Evolutionary conservation across 2,329 filamentous ascomycete species (phyloP).

Genomic region (Verticillium albo-atrum): DNA sequence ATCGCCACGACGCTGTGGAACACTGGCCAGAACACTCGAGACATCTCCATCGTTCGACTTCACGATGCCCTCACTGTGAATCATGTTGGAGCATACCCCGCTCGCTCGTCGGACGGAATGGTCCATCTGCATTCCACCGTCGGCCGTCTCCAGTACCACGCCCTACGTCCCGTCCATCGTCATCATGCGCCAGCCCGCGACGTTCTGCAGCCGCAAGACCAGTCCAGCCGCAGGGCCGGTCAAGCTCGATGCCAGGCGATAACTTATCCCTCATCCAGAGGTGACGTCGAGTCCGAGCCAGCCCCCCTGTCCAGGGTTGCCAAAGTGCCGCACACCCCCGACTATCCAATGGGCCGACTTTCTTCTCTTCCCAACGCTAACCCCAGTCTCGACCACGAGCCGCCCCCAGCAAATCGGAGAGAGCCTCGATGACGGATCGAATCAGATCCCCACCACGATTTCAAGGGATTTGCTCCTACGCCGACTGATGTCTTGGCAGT

Average conservation of each 20-base stretch:
- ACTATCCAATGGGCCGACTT: neutral
- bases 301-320: neutral
- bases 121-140: neutral
- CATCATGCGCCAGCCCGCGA: neutral
- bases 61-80: neutral
- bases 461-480: neutral
- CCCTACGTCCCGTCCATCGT: neutral
- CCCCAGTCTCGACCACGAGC: neutral
- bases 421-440: neutral
- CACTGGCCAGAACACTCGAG: neutral
- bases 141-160: neutral
- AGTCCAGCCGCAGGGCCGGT: neutral
- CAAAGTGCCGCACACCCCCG: neutral
- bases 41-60: neutral
- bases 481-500: neutral
- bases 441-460: neutral
- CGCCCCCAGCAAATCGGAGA: neutral
- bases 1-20: neutral
- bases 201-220: neutral
- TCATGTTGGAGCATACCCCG: neutral
- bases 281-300: neutral
- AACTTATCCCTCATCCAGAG: neutral
- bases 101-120: neutral
- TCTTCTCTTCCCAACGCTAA: neutral
- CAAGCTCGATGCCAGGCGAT: neutral